Evolutionary conservation across 2,329 filamentous ascomycete species (phyloP).

Genomic region (Orbilia quercus): DNA sequence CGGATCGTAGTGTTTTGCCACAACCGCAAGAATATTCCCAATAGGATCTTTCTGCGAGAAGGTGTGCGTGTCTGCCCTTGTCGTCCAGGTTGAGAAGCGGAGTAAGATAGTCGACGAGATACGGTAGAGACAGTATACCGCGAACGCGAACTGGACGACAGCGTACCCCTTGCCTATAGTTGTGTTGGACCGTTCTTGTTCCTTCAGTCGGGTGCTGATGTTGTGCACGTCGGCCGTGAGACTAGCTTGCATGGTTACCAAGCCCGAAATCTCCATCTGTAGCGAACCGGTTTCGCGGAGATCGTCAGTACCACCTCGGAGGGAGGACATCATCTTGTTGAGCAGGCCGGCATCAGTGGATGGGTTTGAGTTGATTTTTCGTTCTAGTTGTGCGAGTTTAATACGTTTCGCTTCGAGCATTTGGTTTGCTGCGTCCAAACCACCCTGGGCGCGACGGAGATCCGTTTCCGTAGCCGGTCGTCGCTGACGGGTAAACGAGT

Average conservation of each 20-base stretch:
- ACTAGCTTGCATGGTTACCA: conserved; percentile 81
- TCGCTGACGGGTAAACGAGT: conserved; percentile 76
- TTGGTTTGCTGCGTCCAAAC: conserved; percentile 80
- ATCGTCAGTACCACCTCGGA: conserved; percentile 73
- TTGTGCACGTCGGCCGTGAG: conserved; percentile 74
- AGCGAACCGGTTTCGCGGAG: conserved; percentile 72
- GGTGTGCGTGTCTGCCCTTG: conserved; percentile 45
- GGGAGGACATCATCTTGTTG: conserved; percentile 78
- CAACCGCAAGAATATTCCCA: conserved; percentile 80
- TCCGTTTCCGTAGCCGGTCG: conserved; percentile 78
- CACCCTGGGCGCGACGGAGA: conserved; percentile 79
- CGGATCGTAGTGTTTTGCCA: conserved; percentile 86
- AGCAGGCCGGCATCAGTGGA: conserved; percentile 70
- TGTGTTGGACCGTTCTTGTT: conserved; percentile 75
- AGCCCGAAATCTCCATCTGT: conserved; percentile 79
- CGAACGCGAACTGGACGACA: conserved; percentile 71
- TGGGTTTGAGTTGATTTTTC: conserved; percentile 66
- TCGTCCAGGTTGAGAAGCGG: conserved; percentile 61
- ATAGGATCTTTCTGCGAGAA: conserved; percentile 74
- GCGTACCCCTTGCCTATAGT: conserved; percentile 73
- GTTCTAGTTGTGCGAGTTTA: conserved; percentile 75
- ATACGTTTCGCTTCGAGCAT: conserved; percentile 81
- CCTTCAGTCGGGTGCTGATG: conserved; percentile 72
- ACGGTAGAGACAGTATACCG: conserved; percentile 85
- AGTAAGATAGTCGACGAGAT: conserved; percentile 71